Base-by-base conservation (phyloP, 371 early-diverging fungal species). In the Apophysomyces trapeziformis region DNA sequence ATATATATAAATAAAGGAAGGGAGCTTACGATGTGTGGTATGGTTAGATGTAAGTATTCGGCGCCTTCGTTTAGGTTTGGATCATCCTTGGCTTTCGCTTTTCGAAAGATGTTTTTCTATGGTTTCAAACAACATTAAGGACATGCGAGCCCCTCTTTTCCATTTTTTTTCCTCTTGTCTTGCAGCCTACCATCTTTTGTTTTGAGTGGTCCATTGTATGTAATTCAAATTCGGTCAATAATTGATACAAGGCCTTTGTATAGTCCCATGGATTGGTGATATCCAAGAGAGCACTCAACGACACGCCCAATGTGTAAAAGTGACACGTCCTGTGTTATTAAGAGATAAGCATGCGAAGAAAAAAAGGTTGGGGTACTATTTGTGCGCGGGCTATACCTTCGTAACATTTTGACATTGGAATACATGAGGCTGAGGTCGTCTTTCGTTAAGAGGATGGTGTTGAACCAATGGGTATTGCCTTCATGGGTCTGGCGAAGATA, bases 251-350 rank as follows among this genome's bases (percentile, higher is more conserved):
- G 11, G 90, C 88, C 58, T 86, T 88, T 4, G 88, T 79, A 63
- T 87, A 90, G 68, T 90, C 90, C 1, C 74, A 56, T 8, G 89
- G 83, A 36, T 85, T 89, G 8, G 79, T 83, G 39, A 89, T 87
- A 50, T 87, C 89, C 32, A 90, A 68, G 47, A 89, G 83, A 5
- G 84, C 82, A 5, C 89, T 88, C 14, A 90, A 72, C 26, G 89
- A 89, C 18, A 83, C 68, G 7, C 90, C 90, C 9, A 90, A 74
- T 57, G 85, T 84, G 71, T 87, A 89, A 74, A 87, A 89, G 35
- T 83, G 73, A 43, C 75, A 75, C 9, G 87, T 78, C 67, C 86
- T 85, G 13, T 13, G 35, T 26, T 41, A 21, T n/a, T 41, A 41
- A 11, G 41, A 11, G 5, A 2, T 61, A 13, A 60, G 47, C 57